Evolutionary conservation across 306 rosid species (phyloP), one percentile per base, ranked within the genome.

Genomic region (Castanea mollissima): DNA sequence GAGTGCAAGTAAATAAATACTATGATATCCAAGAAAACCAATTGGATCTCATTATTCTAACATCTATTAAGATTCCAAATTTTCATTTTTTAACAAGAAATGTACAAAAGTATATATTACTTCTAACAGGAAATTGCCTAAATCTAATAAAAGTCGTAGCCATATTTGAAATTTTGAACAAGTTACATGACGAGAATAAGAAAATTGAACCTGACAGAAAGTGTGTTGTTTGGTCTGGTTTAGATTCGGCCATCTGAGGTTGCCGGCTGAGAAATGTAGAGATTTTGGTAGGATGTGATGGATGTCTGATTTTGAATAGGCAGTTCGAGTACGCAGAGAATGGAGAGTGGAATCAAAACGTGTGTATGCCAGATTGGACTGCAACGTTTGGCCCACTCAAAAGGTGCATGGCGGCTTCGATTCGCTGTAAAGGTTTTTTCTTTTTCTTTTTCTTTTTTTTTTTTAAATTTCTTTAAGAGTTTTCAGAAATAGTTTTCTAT

Each of bases 241-340:
- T 79, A 46, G 80, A 54, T 27, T 76, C 77, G 5, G 84, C 65
- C 84, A 70, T 80, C 27, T 18, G 25, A 68, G 27, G n/a, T 34
- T n/a, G 70, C 34, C 27, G 72, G 72, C 72, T 34, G 18, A 34
- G 52, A 8, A 5, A 68, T 52, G 25, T n/a, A 34, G 27, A 19
- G 27, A 34, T n/a, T 29, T 35, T 11, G 52, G 72, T 19, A 3
- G 54, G 72, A 68, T 68, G 27, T n/a, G 14, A 68, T 10, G 27
- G 71, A 15, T 16, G 46, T 29, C 18, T 32, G 13, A 12, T 18
- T 19, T 13, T 2, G 51, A 67, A 3, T 14, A 32, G 52, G 52
- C 18, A 2, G 29, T 35, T 35, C 72, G 72, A 16, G 27, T 11
- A 35, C 72, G 52, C 72, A 3, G 2, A 68, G 51, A 27, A 15